Evolutionary conservation across 2,329 filamentous ascomycete species (phyloP).

Genomic region (Phialophora tarda): DNA sequence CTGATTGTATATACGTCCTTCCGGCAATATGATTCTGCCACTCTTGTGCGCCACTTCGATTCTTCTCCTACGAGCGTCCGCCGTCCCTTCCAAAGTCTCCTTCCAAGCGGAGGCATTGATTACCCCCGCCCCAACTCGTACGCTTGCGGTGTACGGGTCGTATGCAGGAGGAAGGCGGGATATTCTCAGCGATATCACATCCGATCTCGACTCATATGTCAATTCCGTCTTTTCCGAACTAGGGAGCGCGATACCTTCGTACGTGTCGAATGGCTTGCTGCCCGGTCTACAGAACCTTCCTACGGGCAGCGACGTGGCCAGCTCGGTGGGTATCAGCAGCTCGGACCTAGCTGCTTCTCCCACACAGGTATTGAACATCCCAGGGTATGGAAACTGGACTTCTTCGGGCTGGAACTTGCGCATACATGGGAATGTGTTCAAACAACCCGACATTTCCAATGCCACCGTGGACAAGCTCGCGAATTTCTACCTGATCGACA

Average conservation of each 20-base stretch:
- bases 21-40: constrained; percentile 3
- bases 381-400: constrained; percentile 78
- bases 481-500: constrained; percentile 72
- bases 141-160: constrained; percentile 48
- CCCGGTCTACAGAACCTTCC: constrained; percentile 72
- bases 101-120: constrained; percentile 44
- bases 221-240: constrained; percentile 53
- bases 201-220: constrained; percentile 43
- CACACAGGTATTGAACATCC: constrained; percentile 73
- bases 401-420: constrained; percentile 76
- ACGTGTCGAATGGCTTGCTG: constrained; percentile 67
- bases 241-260: constrained; percentile 63
- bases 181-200: constrained; percentile 58
- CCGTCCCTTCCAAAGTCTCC: constrained; percentile 27
- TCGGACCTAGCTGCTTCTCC: constrained; percentile 66
- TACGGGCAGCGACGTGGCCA: constrained; percentile 64
- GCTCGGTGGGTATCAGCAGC: constrained; percentile 65
- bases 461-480: constrained; percentile 71
- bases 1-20: background rate
- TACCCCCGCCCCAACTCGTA: constrained; percentile 52
- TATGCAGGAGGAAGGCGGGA: constrained; percentile 54
- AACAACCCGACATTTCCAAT: constrained; percentile 71
- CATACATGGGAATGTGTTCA: constrained; percentile 81
- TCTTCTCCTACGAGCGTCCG: constrained; percentile 13
- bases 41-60: constrained; percentile 10